Evolutionary conservation across 768 basidiomycete genomes (phyloP).

Genomic region (Lyophyllum shimeji): DNA sequence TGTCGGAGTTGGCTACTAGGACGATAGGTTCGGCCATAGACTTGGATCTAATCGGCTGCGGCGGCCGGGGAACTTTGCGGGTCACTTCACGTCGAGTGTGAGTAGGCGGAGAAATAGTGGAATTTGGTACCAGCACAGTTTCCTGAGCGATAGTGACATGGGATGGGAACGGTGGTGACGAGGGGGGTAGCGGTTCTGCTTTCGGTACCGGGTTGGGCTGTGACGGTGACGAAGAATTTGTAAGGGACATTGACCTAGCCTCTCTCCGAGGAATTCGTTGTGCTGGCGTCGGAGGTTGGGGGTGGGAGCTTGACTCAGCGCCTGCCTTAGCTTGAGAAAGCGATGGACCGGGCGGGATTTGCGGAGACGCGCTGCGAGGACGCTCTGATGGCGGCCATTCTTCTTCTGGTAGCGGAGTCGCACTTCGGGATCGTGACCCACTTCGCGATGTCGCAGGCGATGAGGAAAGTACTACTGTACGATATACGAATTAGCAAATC

Average conservation of each 20-base stretch:
- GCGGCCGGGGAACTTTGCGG: slow-evolving; percentile 50
- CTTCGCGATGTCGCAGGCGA: neutral
- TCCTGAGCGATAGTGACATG: slow-evolving; percentile 9
- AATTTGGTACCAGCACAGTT: slow-evolving; percentile 7
- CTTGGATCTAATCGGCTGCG: slow-evolving; percentile 26
- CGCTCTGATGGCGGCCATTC: slow-evolving; percentile 16
- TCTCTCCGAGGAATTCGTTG: slow-evolving; percentile 22
- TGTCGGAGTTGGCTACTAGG: slow-evolving; percentile 59
- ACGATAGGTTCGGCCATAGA: slow-evolving; percentile 35
- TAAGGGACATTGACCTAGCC: neutral
- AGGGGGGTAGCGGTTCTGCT: slow-evolving; percentile 1
- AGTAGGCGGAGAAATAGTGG: slow-evolving; percentile 2
- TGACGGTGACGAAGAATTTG: slow-evolving; percentile 1
- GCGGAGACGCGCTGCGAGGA: neutral
- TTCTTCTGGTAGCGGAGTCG: slow-evolving; percentile 14
- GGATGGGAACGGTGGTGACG: slow-evolving; percentile 5
- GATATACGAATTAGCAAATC: neutral
- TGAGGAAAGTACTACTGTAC: slow-evolving; percentile 6
- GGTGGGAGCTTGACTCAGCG: slow-evolving; percentile 17
- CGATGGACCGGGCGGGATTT: neutral
- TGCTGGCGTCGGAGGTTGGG: slow-evolving; percentile 33
- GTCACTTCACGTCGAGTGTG: slow-evolving; percentile 25
- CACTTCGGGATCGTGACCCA: slow-evolving; percentile 13
- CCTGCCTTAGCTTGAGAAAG: neutral
- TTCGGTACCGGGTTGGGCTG: neutral